These are phyloP conservation scores for Blastocystis sp. DNA, from an alignment of 352 stramenopile species.

Conservation along the genomic window DNA sequence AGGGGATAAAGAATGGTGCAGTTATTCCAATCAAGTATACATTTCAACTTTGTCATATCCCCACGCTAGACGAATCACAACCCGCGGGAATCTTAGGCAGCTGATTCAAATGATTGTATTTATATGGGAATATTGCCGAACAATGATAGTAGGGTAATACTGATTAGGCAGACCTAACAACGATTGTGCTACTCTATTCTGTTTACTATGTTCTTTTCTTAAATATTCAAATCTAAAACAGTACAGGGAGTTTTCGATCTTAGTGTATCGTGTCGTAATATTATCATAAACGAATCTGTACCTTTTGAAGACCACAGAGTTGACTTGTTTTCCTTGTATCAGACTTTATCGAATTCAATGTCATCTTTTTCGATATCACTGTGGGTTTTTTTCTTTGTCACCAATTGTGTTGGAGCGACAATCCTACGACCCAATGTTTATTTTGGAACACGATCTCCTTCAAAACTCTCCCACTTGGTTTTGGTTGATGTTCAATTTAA, in stretches of 20 bases:
- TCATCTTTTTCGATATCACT: neutral
- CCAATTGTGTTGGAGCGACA: neutral
- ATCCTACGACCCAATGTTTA: constrained; percentile 16
- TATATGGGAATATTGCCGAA: neutral
- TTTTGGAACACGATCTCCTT: constrained; percentile 15
- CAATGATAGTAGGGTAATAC: neutral
- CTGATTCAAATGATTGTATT: neutral
- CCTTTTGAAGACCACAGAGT: too few species aligned
- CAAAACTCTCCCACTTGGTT: constrained; percentile 5
- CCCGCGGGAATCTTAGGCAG: neutral
- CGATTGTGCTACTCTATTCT: too few species aligned
- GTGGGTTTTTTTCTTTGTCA: neutral
- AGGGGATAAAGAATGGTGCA: neutral
- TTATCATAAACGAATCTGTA: too few species aligned
- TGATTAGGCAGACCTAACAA: too few species aligned
- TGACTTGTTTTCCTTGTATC: too few species aligned
- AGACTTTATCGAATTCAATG: neutral
- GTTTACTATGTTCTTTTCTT: too few species aligned
- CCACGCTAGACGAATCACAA: neutral
- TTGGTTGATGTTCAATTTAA: neutral
- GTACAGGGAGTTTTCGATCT: too few species aligned
- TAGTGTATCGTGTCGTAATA: too few species aligned
- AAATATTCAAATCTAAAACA: too few species aligned
- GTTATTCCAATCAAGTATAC: too few species aligned
- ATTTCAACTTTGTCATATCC: neutral